phyloP scores from a whole-genome alignment of 129 eudicot genomes.

The Chrysanthemum seticuspe region DNA sequence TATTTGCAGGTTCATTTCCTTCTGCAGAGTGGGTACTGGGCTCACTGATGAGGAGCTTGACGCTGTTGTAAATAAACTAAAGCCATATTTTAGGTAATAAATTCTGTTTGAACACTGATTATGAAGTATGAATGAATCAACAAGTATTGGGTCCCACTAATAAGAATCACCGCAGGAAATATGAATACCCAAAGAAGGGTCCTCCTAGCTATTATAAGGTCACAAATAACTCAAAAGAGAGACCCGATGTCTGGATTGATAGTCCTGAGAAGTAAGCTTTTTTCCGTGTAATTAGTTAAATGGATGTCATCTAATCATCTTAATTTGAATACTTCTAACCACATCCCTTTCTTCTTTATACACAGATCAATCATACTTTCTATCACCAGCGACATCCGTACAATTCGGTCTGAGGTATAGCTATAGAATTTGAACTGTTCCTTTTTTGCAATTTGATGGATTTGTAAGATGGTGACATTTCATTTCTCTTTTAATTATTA shows the following conservation, averaged over 20 bases:
- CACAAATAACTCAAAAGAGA: constrained; percentile 93
- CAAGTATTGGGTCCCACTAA: neutral
- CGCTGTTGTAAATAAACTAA: constrained; percentile 72
- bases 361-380: constrained; percentile 84
- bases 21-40: constrained; percentile 99
- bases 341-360: neutral
- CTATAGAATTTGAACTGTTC: neutral
- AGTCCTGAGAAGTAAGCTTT: constrained; percentile 88
- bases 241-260: constrained; percentile 99
- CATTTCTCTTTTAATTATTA: constrained; percentile 17
- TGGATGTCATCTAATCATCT: neutral
- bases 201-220: constrained; percentile 90
- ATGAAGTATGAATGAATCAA: neutral
- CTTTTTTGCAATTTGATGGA: neutral
- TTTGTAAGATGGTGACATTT: constrained; percentile 2
- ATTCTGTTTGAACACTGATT: neutral
- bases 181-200: constrained; percentile 82
- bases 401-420: constrained; percentile 84
- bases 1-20: constrained; percentile 84
- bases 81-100: constrained; percentile 80
- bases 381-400: constrained; percentile 94
- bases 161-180: constrained; percentile 52
- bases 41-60: constrained; percentile 94
- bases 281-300: constrained; percentile 4
- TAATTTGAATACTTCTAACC: neutral